Base-by-base conservation (phyloP, 306 rosid species). In the Quercus mongolica region DNA sequence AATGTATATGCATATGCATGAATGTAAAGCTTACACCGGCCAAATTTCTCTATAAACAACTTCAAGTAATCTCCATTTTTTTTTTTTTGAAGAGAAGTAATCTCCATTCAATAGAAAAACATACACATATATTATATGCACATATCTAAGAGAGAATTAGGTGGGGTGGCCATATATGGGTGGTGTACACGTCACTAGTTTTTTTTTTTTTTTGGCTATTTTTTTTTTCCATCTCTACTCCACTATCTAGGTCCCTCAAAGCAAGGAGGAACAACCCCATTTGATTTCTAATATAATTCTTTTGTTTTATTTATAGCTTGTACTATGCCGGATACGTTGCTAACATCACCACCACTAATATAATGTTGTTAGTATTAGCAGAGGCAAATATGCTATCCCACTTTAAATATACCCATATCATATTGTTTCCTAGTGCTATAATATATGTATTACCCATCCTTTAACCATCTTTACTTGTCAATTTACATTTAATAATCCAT, bases 151-250 rank as follows among this genome's bases (percentile, higher is more conserved):
- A 85, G 83, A 78, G 76, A 69, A 21, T 21, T 57, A 81, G 87
- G 91, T 87, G 93, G 84, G 82, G 46, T 71, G 75, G 69, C 87
- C 90, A 86, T 83, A 85, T 79, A 67, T 56, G 83, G 79, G 89
- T 90, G 89, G 74, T 68, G 78, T 85, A 82, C 95, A 82, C 87
- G 84, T 87, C 89, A 81, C 76, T 41, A 41, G 46, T 41, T 2
- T 67, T 63, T 70, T 78, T 62, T 76, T 81, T 82, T n/a, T n/a
- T n/a, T n/a, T n/a, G n/a, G n/a, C n/a, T n/a, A n/a, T n/a, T n/a
- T n/a, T n/a, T 51, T 26, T 30, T 51, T 21, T 18, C n/a, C 15
- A 73, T 17, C 46, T 19, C 76, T 76, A 35, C 61, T 61, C 89
- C 85, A 75, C 83, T 73, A 71, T 76, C 59, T 38, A 55, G 10